Evolutionary conservation across 2,329 filamentous ascomycete genomes (phyloP).

Genomic region (Paecilomyces sp.): DNA sequence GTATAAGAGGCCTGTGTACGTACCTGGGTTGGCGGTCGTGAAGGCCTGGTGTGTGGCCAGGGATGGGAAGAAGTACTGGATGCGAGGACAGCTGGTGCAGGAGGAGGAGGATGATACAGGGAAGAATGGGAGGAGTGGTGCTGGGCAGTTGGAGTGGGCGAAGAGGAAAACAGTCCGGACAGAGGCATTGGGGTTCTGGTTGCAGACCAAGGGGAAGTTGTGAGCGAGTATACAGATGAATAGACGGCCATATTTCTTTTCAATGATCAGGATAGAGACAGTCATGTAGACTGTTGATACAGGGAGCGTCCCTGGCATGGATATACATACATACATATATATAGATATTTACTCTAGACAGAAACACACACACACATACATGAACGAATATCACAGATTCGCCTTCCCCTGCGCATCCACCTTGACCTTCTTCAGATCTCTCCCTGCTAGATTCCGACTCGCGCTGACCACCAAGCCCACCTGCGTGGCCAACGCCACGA

Average conservation of each 20-base stretch:
- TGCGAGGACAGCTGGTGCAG: constrained; percentile 32
- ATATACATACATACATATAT: neutral
- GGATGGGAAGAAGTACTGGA: constrained; percentile 34
- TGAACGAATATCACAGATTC: constrained; percentile 1
- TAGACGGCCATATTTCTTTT: neutral
- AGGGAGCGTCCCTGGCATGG: neutral
- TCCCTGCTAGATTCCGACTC: constrained; percentile 55
- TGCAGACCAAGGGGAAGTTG: constrained; percentile 23
- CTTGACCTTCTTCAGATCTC: constrained; percentile 28
- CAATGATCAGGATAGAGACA: constrained; percentile 1
- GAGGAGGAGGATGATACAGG: constrained; percentile 21
- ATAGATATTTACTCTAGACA: neutral
- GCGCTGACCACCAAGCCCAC: constrained; percentile 57
- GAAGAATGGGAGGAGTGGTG: constrained; percentile 2
- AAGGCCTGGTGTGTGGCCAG: constrained; percentile 28
- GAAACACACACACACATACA: neutral
- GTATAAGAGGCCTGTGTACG: constrained; percentile 29
- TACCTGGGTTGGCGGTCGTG: constrained; percentile 30
- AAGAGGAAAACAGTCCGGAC: constrained; percentile 27
- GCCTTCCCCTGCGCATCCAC: constrained; percentile 6
- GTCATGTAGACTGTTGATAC: neutral
- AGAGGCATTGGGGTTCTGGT: constrained; percentile 36
- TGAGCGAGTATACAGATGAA: constrained; percentile 5
- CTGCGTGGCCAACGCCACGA: constrained; percentile 63
- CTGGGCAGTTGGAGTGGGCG: constrained; percentile 23